Conservation (phyloP, 441 rosid species). For the Hura crepitans region DNA sequence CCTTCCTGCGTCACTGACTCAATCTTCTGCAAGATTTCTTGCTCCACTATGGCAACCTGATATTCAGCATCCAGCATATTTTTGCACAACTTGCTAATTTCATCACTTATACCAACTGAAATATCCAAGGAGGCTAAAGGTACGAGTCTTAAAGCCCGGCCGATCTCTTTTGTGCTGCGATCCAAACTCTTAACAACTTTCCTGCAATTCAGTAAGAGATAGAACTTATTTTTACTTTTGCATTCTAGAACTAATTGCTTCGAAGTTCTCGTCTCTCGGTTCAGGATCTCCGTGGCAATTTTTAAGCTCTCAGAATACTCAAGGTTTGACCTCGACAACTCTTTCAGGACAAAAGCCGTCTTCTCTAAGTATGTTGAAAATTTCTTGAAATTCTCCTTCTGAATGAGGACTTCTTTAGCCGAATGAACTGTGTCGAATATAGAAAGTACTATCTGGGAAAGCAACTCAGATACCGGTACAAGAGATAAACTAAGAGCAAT, state of each 20-base stretch:
- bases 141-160: constrained; percentile 48
- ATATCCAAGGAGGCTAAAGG: constrained; percentile 52
- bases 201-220: constrained; percentile 56
- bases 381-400: constrained; percentile 48
- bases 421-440: constrained; percentile 27
- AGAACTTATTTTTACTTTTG: constrained; percentile 48
- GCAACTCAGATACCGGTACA: constrained; percentile 8
- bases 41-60: constrained; percentile 52
- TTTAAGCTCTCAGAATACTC: constrained; percentile 41
- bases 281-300: constrained; percentile 43
- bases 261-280: constrained; percentile 44
- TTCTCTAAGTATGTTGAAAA: constrained; percentile 45
- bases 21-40: constrained; percentile 55
- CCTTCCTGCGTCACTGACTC: constrained; percentile 62
- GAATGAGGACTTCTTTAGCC: constrained; percentile 27
- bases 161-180: constrained; percentile 40
- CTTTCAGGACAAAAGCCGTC: constrained; percentile 48
- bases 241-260: constrained; percentile 44
- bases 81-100: constrained; percentile 36
- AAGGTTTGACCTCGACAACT: constrained; percentile 35
- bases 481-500: not conserved
- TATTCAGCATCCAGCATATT: constrained; percentile 56
- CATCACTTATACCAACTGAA: constrained; percentile 40
- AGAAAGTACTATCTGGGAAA: not conserved
- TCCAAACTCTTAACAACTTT: constrained; percentile 36